Evolutionary conservation across 2,329 filamentous ascomycete species (phyloP).

Genomic region (Celoporthe dispersa): DNA sequence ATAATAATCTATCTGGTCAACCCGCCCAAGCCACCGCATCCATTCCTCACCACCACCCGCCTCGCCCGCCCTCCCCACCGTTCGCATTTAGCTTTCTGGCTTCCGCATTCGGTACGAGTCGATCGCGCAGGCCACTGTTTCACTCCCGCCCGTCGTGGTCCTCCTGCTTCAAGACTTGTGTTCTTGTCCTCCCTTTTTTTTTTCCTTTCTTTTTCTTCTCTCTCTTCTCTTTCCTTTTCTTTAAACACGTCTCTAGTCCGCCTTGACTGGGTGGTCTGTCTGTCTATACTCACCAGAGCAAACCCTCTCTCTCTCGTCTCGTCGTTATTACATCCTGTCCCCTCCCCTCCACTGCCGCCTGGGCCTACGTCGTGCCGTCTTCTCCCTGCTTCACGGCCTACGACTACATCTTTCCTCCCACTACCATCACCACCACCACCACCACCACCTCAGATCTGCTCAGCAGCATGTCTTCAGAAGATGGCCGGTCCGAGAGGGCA

Average conservation of each 20-base stretch:
- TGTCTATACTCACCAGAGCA: neutral
- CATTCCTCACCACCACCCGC: neutral
- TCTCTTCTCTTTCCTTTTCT: neutral
- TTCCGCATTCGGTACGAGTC: constrained; percentile 4
- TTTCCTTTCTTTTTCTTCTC: neutral
- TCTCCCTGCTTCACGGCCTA: neutral
- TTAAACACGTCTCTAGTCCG: neutral
- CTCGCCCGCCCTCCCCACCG: constrained; percentile 4
- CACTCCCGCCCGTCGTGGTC: constrained; percentile 4
- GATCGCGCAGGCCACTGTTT: constrained; percentile 7
- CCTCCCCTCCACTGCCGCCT: neutral
- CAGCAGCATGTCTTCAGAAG: constrained; percentile 34
- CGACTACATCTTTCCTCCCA: neutral
- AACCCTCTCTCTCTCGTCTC: neutral
- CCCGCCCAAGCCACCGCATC: neutral
- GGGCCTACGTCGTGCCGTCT: neutral
- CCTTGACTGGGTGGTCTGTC: neutral
- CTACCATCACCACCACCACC: neutral
- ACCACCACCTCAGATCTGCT: neutral
- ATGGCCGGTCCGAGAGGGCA: constrained; percentile 33
- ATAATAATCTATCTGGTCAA: neutral
- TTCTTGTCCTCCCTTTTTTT: neutral
- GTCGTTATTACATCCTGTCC: neutral
- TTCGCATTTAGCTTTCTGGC: constrained; percentile 5
- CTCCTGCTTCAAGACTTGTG: neutral